phyloP scores from a whole-genome alignment of 768 basidiomycete genomes.

The Clavaria fumosa region DNA sequence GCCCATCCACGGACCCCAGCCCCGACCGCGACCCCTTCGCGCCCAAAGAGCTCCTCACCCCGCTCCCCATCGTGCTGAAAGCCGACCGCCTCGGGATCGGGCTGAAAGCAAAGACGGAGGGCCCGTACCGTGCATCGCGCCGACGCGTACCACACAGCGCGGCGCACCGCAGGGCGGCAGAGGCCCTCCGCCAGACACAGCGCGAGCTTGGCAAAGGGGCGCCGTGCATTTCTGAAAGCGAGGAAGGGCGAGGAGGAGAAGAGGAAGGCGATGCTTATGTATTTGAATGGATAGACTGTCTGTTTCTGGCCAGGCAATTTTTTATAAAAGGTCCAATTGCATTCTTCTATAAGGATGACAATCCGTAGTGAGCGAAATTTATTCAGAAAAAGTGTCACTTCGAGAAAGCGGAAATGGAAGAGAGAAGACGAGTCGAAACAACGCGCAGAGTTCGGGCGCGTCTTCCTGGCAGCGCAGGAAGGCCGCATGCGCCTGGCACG shows the following conservation, averaged over 20 bases:
- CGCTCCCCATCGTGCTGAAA: slow-evolving; percentile 62
- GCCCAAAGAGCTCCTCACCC: slow-evolving; percentile 55
- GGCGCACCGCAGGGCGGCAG: slow-evolving; percentile 39
- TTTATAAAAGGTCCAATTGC: no score
- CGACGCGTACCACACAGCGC: slow-evolving; percentile 60
- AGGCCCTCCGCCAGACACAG: slow-evolving; percentile 41
- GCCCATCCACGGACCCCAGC: no score
- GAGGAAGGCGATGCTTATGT: slow-evolving; percentile 42
- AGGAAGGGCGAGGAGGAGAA: slow-evolving; percentile 36
- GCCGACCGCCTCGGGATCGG: slow-evolving; percentile 74
- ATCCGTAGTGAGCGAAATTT: no score
- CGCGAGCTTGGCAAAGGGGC: slow-evolving; percentile 39
- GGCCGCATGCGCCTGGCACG: slow-evolving; percentile 64
- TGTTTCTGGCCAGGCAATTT: no score
- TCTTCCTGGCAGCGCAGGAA: slow-evolving; percentile 57
- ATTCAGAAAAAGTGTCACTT: no score
- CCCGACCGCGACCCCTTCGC: slow-evolving; percentile 14
- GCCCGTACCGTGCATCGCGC: slow-evolving; percentile 46
- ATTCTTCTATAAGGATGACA: no score
- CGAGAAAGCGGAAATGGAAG: no score
- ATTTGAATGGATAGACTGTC: slow-evolving; percentile 45
- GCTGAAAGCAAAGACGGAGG: slow-evolving; percentile 58
- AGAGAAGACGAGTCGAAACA: slow-evolving; percentile 52
- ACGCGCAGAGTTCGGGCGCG: slow-evolving; percentile 57
- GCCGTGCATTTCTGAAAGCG: slow-evolving; percentile 38